These are phyloP conservation scores for Talaromyces sp. DNA, from an alignment of 2,329 filamentous ascomycete genomes.

Conservation along the genomic window DNA sequence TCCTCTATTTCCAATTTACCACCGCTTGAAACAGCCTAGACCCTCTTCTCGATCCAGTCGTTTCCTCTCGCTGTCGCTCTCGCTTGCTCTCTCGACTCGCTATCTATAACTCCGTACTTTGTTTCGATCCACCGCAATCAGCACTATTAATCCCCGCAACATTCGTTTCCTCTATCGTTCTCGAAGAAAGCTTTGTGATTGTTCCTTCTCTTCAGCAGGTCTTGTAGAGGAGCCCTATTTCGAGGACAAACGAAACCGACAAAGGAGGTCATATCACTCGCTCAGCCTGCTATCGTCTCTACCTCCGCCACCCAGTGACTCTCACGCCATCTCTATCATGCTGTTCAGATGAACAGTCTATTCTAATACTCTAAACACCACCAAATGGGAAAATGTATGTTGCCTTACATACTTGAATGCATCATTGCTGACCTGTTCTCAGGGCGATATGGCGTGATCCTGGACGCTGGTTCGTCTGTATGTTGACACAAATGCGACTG, in stretches of 20 bases:
- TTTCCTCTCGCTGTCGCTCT: slow-evolving; percentile 13
- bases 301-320: not conserved
- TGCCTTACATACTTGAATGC: not conserved
- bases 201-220: not conserved
- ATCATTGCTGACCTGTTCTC: slow-evolving; percentile 13
- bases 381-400: slow-evolving; percentile 45
- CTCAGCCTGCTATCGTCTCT: not conserved
- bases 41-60: not conserved
- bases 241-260: not conserved
- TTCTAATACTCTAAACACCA: slow-evolving; percentile 16
- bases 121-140: not conserved
- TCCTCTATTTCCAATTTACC: not conserved
- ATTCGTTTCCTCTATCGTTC: slow-evolving; percentile 1
- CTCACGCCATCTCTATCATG: slow-evolving; percentile 27
- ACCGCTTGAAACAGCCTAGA: not conserved
- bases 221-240: not conserved
- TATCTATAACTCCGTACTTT: not conserved
- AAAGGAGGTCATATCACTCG: not conserved
- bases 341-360: slow-evolving; percentile 23
- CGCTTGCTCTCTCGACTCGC: slow-evolving; percentile 16
- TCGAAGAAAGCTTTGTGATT: not conserved
- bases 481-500: slow-evolving; percentile 23
- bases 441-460: slow-evolving; percentile 83
- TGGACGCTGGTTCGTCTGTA: slow-evolving; percentile 93
- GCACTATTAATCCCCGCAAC: not conserved